phyloP scores from a whole-genome alignment of 2,329 filamentous ascomycete species.

The Trichoderma polysporum region DNA sequence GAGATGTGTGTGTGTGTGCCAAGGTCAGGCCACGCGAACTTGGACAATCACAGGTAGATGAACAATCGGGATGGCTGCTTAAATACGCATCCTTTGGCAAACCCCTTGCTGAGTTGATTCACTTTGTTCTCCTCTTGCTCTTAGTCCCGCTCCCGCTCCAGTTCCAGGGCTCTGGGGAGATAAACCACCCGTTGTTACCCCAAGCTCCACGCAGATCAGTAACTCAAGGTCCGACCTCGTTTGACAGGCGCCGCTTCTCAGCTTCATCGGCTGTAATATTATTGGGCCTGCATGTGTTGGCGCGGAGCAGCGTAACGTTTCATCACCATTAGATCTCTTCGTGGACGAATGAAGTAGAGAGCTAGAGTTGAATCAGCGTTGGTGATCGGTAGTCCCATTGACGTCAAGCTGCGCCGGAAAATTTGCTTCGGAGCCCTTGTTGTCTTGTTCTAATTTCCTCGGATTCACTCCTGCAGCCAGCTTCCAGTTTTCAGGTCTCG shows the following conservation, averaged over 20 bases:
- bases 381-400: not conserved
- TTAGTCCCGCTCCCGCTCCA: not conserved
- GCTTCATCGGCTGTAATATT: slow-evolving; percentile 1
- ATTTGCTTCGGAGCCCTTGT: not conserved
- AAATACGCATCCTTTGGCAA: not conserved
- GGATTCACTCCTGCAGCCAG: not conserved
- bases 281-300: slow-evolving; percentile 1
- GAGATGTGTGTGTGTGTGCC: not conserved
- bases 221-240: not conserved
- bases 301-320: slow-evolving; percentile 20
- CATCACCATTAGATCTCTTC: slow-evolving; percentile 11
- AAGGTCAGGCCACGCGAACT: slow-evolving; percentile 7
- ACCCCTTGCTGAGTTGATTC: not conserved
- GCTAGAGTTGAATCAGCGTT: not conserved
- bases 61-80: not conserved
- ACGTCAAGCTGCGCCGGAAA: not conserved
- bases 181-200: not conserved
- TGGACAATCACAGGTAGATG: not conserved
- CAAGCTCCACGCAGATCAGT: not conserved
- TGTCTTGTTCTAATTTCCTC: not conserved
- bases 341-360: not conserved
- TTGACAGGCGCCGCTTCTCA: slow-evolving; percentile 1
- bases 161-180: not conserved
- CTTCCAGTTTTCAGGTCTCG: not conserved
- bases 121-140: not conserved